phyloP scores from a whole-genome alignment of 176 grass and related monocot genomes.

The Hordeum vulgare region MorexV3_pseudomolecules_assembly NC_058518.1:65578133-65578632 shows the following conservation, averaged over 20 bases:
- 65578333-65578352: neutral
- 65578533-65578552: neutral
- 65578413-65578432: neutral
- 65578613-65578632: neutral
- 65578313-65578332: neutral
- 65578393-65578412: too few relatives aligned
- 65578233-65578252: neutral
- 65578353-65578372: neutral
- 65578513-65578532: neutral
- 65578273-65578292: neutral
- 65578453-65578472: neutral
- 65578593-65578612: neutral
- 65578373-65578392: too few relatives aligned
- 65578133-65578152: neutral
- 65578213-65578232: neutral
- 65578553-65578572: neutral
- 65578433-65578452: neutral
- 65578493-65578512: neutral
- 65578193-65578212: neutral
- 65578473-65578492: neutral
- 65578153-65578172: neutral
- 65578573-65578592: neutral
- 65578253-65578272: neutral
- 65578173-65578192: neutral
- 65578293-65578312: neutral